phyloP scores from a whole-genome alignment of 257 asterid genomes.

The Gentiana dahurica region DNA sequence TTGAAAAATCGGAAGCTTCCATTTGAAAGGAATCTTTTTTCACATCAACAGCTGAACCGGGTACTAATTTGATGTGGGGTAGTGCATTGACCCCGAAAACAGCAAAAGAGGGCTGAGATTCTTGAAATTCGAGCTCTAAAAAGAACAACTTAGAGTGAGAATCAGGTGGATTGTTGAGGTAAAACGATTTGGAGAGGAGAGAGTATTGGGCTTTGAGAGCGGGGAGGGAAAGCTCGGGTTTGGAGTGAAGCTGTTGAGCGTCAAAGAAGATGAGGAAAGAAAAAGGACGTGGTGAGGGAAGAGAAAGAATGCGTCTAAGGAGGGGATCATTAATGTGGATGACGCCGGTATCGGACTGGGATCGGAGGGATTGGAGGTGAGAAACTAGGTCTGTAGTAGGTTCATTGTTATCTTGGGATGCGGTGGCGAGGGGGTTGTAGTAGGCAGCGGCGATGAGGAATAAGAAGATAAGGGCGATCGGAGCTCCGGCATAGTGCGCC shows the following conservation, averaged over 20 bases:
- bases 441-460: conserved; percentile 17
- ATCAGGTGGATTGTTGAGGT: conserved; percentile 39
- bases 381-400: conserved; percentile 21
- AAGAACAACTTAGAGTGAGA: conserved; percentile 43
- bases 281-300: conserved; percentile 67
- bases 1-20: conserved; percentile 59
- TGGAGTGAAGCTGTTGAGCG: conserved; percentile 63
- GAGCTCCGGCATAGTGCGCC: conserved; percentile 27
- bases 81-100: conserved; percentile 57
- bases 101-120: conserved; percentile 54
- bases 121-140: conserved; percentile 54
- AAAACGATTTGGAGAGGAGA: conserved; percentile 49
- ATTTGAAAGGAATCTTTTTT: conserved; percentile 50
- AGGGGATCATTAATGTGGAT: conserved; percentile 52
- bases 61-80: conserved; percentile 73
- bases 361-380: conserved; percentile 44
- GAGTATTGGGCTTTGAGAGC: conserved; percentile 52
- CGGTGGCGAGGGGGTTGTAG: conserved; percentile 5
- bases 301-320: conserved; percentile 45
- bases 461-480: conserved; percentile 20
- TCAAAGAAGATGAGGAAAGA: conserved; percentile 70
- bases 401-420: neutral
- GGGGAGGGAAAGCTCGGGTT: conserved; percentile 47
- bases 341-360: conserved; percentile 44
- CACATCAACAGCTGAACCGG: conserved; percentile 42